Evolutionary conservation across 441 rosid species (phyloP), one percentile per base, ranked within the genome.

Genomic region (Pelargonium myrrhifolium): DNA sequence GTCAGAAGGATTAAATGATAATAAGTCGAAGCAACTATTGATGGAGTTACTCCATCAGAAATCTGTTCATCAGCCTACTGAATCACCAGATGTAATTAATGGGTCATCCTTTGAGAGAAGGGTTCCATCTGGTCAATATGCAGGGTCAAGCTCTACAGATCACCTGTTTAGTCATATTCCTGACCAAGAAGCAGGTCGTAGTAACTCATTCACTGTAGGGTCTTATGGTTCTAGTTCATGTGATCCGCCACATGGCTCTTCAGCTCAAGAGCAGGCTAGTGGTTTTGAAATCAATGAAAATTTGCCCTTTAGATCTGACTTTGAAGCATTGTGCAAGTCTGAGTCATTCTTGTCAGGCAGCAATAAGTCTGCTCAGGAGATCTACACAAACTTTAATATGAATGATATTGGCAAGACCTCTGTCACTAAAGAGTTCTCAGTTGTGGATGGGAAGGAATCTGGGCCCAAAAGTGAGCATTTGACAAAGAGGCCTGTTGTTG

Each of bases 181-280:
- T 51, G 87, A 80, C 56, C 75, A 66, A 69, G 86, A 80, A 55
- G 81, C 79, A 56, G 74, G 72, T 68, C 67, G 67, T 75, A 81
- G 71, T 40, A 77, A 67, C 68, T 65, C 83, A 55, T 75, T 84
- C 74, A 7, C 73, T 0, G 85, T 83, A 53, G 90, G 85, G 64
- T 73, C 79, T 35, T 75, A 71, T 47, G 80, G 83, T 65, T 72
- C 84, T 75, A 83, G 68, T 68, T 72, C 79, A 28, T 76, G 75
- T 68, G 86, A 76, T 56, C 68, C 65, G 4, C 75, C 64, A 4
- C 81, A 67, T 40, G 14, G 59, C 68, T 60, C 31, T 70, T 59
- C 72, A 17, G 78, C 82, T 67, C 84, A 79, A 65, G 85, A 85
- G 60, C 85, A 71, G 62, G 64, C 67, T 45, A 76, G 72, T 71